Evolutionary conservation across 2,329 filamentous ascomycete species (phyloP).

Genomic region (Colletotrichum cordylinicola): DNA sequence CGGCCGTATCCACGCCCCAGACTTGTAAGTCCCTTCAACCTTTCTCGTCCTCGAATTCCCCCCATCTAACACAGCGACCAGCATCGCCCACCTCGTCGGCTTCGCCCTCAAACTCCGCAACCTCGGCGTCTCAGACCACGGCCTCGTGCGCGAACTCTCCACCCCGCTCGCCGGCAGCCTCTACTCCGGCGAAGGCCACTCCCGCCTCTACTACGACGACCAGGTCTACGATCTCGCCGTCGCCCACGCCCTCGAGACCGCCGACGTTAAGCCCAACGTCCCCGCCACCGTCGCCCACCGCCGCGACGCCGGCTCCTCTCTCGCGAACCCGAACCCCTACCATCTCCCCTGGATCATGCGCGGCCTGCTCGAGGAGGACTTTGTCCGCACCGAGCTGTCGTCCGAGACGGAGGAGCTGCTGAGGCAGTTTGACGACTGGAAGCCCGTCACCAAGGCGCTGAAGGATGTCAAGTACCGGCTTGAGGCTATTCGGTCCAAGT

Average conservation of each 20-base stretch:
- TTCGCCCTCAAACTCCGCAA: slow-evolving; percentile 95
- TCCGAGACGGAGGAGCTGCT: slow-evolving; percentile 81
- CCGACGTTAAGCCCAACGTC: slow-evolving; percentile 45
- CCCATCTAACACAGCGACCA: slow-evolving; percentile 27
- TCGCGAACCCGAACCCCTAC: slow-evolving; percentile 77
- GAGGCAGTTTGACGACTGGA: slow-evolving; percentile 93
- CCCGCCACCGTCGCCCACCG: slow-evolving; percentile 26
- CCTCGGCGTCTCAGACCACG: slow-evolving; percentile 90
- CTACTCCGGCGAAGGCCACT: slow-evolving; percentile 92
- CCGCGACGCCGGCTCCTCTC: slow-evolving; percentile 24
- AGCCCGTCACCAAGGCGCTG: slow-evolving; percentile 84
- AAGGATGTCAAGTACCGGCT: slow-evolving; percentile 96
- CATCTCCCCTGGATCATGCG: slow-evolving; percentile 96
- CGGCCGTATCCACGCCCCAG: slow-evolving; percentile 86
- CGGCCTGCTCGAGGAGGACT: slow-evolving; percentile 88
- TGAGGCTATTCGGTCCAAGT: slow-evolving; percentile 87
- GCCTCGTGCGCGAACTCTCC: slow-evolving; percentile 88
- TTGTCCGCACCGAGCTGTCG: slow-evolving; percentile 81
- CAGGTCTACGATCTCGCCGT: slow-evolving; percentile 84
- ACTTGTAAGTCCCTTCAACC: slow-evolving; percentile 65
- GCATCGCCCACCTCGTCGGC: slow-evolving; percentile 86
- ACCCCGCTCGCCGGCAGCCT: slow-evolving; percentile 87
- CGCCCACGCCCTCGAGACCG: slow-evolving; percentile 76
- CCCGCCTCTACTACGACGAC: slow-evolving; percentile 87
- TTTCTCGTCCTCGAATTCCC: too few relatives aligned